Percentiles rank a stretch among this genome's conserved stretches.
phyloP scores from a whole-genome alignment of 805 yeast genomes.

The Cyberlindnera bimundalis region DNA sequence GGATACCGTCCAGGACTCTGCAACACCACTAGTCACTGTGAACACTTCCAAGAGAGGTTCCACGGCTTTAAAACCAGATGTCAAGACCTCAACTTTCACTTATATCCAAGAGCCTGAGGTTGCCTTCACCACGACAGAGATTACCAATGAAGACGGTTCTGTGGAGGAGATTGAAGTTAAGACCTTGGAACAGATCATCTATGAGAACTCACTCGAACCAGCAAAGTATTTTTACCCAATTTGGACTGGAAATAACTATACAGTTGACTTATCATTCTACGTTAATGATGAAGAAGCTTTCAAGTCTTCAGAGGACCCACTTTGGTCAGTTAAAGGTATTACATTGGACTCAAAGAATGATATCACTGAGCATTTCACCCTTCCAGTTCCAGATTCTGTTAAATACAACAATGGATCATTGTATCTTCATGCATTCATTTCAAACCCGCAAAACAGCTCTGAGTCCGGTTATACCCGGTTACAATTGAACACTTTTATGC shows the following conservation, averaged over 20 bases:
- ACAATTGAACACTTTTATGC: constrained; percentile 29
- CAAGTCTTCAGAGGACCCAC: not conserved
- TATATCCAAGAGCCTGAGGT: constrained; percentile 16
- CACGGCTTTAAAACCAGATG: constrained; percentile 12
- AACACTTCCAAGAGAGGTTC: not conserved
- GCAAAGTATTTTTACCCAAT: constrained; percentile 23
- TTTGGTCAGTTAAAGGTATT: constrained; percentile 9
- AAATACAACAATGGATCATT: constrained; percentile 31
- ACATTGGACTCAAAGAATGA: constrained; percentile 13
- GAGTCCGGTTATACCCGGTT: constrained; percentile 23
- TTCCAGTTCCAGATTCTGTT: constrained; percentile 21
- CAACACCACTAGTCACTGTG: not conserved
- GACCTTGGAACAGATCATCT: constrained; percentile 22
- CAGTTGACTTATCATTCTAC: constrained; percentile 22
- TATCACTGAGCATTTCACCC: constrained; percentile 10
- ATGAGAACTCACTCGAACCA: constrained; percentile 24
- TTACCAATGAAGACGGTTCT: constrained; percentile 14
- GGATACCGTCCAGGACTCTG: not conserved
- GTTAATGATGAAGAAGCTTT: constrained; percentile 22
- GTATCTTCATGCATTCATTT: constrained; percentile 31
- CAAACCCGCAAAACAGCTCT: constrained; percentile 19
- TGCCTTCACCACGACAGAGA: constrained; percentile 7
- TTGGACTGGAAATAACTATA: constrained; percentile 14
- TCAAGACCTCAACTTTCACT: constrained; percentile 9
- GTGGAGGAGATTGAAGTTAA: constrained; percentile 7